Conservation (phyloP, 2,329 filamentous ascomycete genomes). For the Nigrospora osmanthi region DNA sequence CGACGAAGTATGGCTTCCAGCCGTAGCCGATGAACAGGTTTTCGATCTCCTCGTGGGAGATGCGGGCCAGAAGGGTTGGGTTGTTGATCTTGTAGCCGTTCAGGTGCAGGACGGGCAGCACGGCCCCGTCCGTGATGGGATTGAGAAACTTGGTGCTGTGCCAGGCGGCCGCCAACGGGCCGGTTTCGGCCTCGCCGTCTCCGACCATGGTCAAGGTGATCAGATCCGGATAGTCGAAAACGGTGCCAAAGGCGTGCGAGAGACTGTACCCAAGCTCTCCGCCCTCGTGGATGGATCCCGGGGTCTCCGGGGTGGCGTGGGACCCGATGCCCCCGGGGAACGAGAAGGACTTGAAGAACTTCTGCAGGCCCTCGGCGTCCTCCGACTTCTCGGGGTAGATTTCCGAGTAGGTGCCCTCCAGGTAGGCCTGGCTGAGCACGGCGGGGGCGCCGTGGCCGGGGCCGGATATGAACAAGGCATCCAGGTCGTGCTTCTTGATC, state of each 20-base stretch:
- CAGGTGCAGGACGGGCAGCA: constrained; percentile 69
- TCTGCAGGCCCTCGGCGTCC: constrained; percentile 59
- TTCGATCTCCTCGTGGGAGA: constrained; percentile 65
- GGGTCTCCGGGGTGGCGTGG: constrained; percentile 72
- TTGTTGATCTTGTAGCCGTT: constrained; percentile 87
- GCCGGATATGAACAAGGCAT: constrained; percentile 67
- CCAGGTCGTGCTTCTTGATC: constrained; percentile 71
- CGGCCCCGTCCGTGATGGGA: constrained; percentile 69
- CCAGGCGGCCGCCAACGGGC: constrained; percentile 71
- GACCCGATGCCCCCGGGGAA: constrained; percentile 74
- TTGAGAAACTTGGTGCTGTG: constrained; percentile 79
- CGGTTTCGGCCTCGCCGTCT: constrained; percentile 76
- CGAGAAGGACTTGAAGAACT: constrained; percentile 77
- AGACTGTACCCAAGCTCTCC: constrained; percentile 77
- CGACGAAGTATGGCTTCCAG: constrained; percentile 74
- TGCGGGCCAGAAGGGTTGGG: constrained; percentile 64
- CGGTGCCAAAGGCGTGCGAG: constrained; percentile 69
- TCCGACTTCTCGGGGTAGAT: constrained; percentile 69
- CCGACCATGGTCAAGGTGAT: constrained; percentile 74
- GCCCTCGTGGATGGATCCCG: constrained; percentile 70
- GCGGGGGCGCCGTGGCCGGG: constrained; percentile 74
- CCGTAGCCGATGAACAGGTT: constrained; percentile 66
- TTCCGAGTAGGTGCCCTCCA: constrained; percentile 71
- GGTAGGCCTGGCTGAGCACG: constrained; percentile 66
- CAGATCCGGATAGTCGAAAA: constrained; percentile 67